Evolutionary conservation across 805 yeast genomes (phyloP).

Genomic region (Pichia kluyveri): DNA sequence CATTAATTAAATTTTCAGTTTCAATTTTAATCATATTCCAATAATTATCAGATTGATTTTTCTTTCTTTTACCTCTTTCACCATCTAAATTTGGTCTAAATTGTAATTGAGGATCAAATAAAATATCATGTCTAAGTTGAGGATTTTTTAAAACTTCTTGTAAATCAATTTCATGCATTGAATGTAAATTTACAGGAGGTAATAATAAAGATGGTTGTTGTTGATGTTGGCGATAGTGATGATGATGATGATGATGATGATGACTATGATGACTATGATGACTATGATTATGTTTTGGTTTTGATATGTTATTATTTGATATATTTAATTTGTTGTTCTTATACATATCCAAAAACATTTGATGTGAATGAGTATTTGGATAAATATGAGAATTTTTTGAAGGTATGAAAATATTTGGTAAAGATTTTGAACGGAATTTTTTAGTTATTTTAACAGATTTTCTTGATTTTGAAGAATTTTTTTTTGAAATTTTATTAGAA

Average conservation of each 20-base stretch:
- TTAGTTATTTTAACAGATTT: constrained; percentile 9
- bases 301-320: background rate
- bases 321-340: background rate
- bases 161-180: constrained; percentile 77
- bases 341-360: background rate
- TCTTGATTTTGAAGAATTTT: background rate
- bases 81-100: constrained; percentile 88
- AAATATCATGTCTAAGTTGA: constrained; percentile 84
- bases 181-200: constrained; percentile 79
- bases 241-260: background rate
- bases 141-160: constrained; percentile 87
- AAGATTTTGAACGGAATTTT: constrained; percentile 26
- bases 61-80: constrained; percentile 78
- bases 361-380: background rate
- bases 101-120: constrained; percentile 86
- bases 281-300: background rate
- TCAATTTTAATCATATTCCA: constrained; percentile 74
- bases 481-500: background rate
- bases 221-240: background rate
- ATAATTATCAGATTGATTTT: constrained; percentile 65
- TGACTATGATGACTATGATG: background rate
- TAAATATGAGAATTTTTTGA: constrained; percentile 6
- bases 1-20: constrained; percentile 33
- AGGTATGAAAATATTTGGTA: constrained; percentile 27
- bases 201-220: constrained; percentile 19